A percentile compares a stretch with the other conserved stretches of the same genome.
Conservation (phyloP, 2,329 filamentous ascomycete genomes). For the Leptographium lundbergii region DNA sequence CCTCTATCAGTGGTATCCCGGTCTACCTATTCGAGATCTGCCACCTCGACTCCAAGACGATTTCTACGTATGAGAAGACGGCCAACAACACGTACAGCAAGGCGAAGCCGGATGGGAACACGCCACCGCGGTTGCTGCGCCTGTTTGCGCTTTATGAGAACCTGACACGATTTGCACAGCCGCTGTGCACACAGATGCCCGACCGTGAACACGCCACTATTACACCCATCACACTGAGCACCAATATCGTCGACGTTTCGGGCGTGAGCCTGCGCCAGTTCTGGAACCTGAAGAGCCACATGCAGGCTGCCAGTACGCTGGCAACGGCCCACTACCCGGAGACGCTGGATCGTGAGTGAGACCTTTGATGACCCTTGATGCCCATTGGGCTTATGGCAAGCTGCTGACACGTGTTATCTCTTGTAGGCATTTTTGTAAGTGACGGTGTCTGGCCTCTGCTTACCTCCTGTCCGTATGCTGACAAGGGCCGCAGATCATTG, state of each 20-base stretch:
- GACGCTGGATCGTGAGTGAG: conserved; percentile 69
- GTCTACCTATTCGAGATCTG: conserved; percentile 84
- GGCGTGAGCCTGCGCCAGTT: conserved; percentile 85
- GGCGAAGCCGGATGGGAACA: conserved; percentile 53
- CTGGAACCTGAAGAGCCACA: conserved; percentile 86
- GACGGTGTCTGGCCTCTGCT: background rate
- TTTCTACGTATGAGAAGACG: conserved; percentile 63
- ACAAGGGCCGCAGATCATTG: conserved; percentile 50
- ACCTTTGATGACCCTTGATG: background rate
- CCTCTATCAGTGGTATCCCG: conserved; percentile 59
- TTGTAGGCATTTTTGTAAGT: conserved; percentile 7
- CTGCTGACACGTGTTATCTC: background rate
- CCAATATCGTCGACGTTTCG: conserved; percentile 89
- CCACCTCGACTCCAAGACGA: conserved; percentile 69
- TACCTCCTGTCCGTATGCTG: background rate
- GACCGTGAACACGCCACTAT: conserved; percentile 54
- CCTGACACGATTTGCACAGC: conserved; percentile 74
- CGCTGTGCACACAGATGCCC: conserved; percentile 64
- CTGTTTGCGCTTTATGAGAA: conserved; percentile 93
- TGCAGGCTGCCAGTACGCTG: conserved; percentile 81
- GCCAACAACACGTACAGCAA: conserved; percentile 45
- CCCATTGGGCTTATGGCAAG: background rate
- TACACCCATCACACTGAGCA: conserved; percentile 84
- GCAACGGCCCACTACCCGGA: conserved; percentile 94
- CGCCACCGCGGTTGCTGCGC: conserved; percentile 63